Percentiles rank a stretch among this genome's conserved stretches.
These are phyloP conservation scores for Nectriaceae sp. DNA, from an alignment of 2,329 filamentous ascomycete species.

Conservation along the genomic window DNA sequence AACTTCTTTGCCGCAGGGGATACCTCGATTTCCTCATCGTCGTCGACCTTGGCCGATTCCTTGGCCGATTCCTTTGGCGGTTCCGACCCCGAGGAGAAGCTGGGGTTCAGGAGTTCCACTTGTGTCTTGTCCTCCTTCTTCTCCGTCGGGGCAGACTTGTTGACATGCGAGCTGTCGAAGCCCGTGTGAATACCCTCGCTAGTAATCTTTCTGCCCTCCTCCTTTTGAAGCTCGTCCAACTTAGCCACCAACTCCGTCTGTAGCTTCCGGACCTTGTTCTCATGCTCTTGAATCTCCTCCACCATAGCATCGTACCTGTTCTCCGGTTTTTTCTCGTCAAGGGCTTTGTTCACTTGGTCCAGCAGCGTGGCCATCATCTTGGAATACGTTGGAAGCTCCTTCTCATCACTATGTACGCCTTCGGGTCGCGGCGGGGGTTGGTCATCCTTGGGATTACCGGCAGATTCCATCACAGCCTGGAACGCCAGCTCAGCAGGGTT, in stretches of 20 bases:
- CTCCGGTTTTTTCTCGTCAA: slow-evolving; percentile 73
- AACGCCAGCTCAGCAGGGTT: slow-evolving; percentile 84
- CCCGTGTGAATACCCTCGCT: slow-evolving; percentile 87
- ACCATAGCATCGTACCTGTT: slow-evolving; percentile 76
- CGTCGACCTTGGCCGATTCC: slow-evolving; percentile 41
- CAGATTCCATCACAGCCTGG: slow-evolving; percentile 82
- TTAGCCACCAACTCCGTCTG: slow-evolving; percentile 75
- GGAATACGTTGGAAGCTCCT: slow-evolving; percentile 80
- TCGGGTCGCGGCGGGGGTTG: slow-evolving; percentile 73
- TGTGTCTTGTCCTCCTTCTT: slow-evolving; percentile 51
- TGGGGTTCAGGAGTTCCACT: slow-evolving; percentile 78
- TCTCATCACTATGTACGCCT: slow-evolving; percentile 74
- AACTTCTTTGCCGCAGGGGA: slow-evolving; percentile 80
- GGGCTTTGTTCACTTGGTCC: slow-evolving; percentile 84
- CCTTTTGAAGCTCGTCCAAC: slow-evolving; percentile 79
- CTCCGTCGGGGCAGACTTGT: slow-evolving; percentile 55
- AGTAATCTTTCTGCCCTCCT: slow-evolving; percentile 88
- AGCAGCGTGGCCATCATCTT: slow-evolving; percentile 98
- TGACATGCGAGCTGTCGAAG: slow-evolving; percentile 84
- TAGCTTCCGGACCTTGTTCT: slow-evolving; percentile 74
- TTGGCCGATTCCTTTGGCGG: slow-evolving; percentile 14
- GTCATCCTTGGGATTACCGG: slow-evolving; percentile 71
- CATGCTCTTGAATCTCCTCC: slow-evolving; percentile 74
- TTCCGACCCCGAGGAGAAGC: slow-evolving; percentile 31
- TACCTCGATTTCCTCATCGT: slow-evolving; percentile 74